Evolutionary conservation across 2,329 filamentous ascomycete species (phyloP), one percentile per base, ranked within the genome.

Genomic region (Lecanicillium sp.): DNA sequence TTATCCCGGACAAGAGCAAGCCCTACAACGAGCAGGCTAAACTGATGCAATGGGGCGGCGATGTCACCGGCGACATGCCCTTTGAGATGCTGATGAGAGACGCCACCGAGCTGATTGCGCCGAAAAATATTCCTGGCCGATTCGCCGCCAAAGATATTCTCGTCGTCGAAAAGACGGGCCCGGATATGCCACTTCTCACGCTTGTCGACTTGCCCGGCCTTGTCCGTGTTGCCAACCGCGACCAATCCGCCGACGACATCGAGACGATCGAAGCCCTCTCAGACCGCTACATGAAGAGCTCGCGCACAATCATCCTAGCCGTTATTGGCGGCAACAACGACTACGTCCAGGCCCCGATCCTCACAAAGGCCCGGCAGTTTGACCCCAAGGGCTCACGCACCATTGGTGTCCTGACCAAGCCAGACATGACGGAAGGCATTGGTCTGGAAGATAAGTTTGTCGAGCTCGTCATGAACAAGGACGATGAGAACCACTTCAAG

Each of bases 191-290:
- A 2, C 64, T 80, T 13, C 56, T 81, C 31, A 81, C 74, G 0
- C 63, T 81, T 1, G 74, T 81, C 7, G 77, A 81, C 53, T 60
- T 81, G 25, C 77, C 77, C 0, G 76, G 77, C 2, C 57, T 81
- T 2, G 71, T 79, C 19, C 63, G 66, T 22, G 69, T 74, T 8
- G 67, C 66, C 46, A 75, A 71, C 44, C 61, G 65, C 20, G 65
- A 72, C 39, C 72, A 78, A 50, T 72, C 69, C 2, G 60, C 66
- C 20, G 58, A 65, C 17, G 74, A 77, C 31, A 72, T 72, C 39
- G 58, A 65, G 43, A 68, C 72, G 3, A 73, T 78, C 35, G 66
- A 72, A 20, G 46, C 61, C 0, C 56, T 79, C 2, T 71, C 68
- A 10, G 68, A 73, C 7, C 62, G 62, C 19, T 76, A 75, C 54